Percentiles rank a stretch among this genome's conserved stretches.
phyloP scores from a whole-genome alignment of 1,284 basidiomycete genomes.

The Apiotrichum domesticum region DNA sequence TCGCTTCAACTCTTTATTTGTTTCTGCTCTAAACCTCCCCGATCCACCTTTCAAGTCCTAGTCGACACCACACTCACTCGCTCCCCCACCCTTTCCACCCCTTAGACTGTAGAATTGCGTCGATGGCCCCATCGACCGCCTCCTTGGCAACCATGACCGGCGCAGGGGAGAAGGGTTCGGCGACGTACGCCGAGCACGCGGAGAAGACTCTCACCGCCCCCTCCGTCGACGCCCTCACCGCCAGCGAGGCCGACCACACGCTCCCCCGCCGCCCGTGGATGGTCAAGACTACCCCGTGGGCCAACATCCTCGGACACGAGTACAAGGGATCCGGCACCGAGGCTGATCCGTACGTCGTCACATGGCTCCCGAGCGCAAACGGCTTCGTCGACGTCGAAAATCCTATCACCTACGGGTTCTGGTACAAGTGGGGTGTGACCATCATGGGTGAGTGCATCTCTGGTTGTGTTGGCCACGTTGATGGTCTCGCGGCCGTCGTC shows the following conservation, averaged over 20 bases:
- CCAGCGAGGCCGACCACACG: neutral
- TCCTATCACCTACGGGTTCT: conserved; percentile 23
- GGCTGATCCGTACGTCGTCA: conserved; percentile 44
- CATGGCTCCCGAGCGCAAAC: conserved; percentile 21
- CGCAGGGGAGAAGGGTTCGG: too few relatives aligned
- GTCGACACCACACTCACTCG: too few relatives aligned
- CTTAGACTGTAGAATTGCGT: too few relatives aligned
- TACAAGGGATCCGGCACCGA: conserved; percentile 46
- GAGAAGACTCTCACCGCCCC: neutral
- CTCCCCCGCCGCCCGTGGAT: conserved; percentile 26
- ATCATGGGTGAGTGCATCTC: neutral
- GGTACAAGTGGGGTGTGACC: conserved; percentile 30
- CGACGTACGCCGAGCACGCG: too few relatives aligned
- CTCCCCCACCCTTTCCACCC: too few relatives aligned
- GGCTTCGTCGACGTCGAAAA: conserved; percentile 20
- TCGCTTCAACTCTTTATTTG: too few relatives aligned
- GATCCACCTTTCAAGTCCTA: too few relatives aligned
- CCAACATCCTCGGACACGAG: conserved; percentile 33
- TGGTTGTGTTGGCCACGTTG: neutral
- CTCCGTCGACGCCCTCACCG: neutral
- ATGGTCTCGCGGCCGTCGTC: too few relatives aligned
- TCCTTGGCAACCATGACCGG: too few relatives aligned
- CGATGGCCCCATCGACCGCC: too few relatives aligned
- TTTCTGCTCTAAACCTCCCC: too few relatives aligned
- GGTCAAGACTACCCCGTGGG: conserved; percentile 39